Percentiles rank a stretch among this genome's conserved stretches.
Evolutionary conservation across 2,329 filamentous ascomycete genomes (phyloP).

Genomic region (Penicillium hordei): DNA sequence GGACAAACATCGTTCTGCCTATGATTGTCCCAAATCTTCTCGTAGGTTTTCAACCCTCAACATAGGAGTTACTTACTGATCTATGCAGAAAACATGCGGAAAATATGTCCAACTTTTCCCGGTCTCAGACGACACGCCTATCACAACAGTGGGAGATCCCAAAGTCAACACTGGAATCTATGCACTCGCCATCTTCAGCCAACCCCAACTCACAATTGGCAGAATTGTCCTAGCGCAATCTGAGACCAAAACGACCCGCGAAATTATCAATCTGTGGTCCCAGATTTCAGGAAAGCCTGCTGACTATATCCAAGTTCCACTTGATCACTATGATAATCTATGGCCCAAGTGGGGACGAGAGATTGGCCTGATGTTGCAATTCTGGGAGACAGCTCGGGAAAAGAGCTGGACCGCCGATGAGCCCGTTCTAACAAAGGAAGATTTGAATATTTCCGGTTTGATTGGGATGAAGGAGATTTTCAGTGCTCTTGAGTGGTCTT

Average conservation of each 20-base stretch:
- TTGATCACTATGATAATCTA: constrained; percentile 30
- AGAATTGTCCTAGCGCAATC: constrained; percentile 1
- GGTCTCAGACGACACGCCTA: neutral
- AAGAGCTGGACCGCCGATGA: neutral
- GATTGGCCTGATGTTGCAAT: constrained; percentile 22
- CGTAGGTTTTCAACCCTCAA: constrained; percentile 7
- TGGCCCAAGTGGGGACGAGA: constrained; percentile 34
- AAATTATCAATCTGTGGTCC: neutral
- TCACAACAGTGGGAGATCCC: neutral
- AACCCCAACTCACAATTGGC: neutral
- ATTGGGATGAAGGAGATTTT: neutral
- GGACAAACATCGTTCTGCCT: constrained; percentile 33
- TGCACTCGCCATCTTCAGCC: constrained; percentile 1
- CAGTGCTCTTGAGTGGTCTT: neutral
- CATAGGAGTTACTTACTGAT: neutral
- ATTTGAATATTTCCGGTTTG: neutral
- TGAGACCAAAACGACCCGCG: neutral
- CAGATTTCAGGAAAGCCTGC: neutral
- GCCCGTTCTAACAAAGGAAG: neutral
- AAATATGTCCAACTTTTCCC: constrained; percentile 3
- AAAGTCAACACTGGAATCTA: constrained; percentile 4
- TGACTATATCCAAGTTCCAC: constrained; percentile 26
- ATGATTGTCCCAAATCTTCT: constrained; percentile 28
- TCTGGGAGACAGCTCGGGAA: neutral
- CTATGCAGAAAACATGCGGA: neutral